A percentile compares a stretch with the other conserved stretches of the same genome.
Conservation (phyloP, 257 asterid genomes). For the Solanum etuberosum region DNA sequence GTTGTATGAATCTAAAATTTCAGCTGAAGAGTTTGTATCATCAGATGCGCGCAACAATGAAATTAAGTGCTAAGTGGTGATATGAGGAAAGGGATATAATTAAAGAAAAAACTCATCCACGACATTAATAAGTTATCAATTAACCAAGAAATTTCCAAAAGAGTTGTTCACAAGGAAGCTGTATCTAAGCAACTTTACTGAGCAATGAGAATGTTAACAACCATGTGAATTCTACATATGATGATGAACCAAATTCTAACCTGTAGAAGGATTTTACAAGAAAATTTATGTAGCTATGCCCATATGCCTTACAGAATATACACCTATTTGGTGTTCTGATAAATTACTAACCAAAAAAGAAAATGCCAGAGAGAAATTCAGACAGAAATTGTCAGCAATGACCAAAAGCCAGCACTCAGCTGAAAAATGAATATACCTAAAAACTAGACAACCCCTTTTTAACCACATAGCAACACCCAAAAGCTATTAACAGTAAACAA, state of each 20-base stretch:
- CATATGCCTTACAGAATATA: slow-evolving; percentile 2
- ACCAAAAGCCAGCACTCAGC: slow-evolving; percentile 3
- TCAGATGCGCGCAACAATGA: too few relatives aligned
- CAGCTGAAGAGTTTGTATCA: too few relatives aligned
- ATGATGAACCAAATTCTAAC: not conserved
- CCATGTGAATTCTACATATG: not conserved
- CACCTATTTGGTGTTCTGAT: slow-evolving; percentile 14
- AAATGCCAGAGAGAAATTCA: slow-evolving; percentile 10
- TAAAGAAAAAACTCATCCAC: not conserved
- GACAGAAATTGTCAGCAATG: slow-evolving; percentile 3
- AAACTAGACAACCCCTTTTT: not conserved
- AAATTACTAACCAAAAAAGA: not conserved
- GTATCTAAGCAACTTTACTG: not conserved
- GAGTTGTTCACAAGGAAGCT: not conserved
- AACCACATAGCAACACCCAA: not conserved
- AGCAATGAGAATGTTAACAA: not conserved
- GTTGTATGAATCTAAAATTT: too few relatives aligned
- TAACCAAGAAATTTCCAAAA: not conserved
- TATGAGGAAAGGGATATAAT: not conserved
- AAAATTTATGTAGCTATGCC: not conserved
- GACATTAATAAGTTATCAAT: not conserved
- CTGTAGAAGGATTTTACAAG: not conserved
- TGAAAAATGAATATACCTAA: not conserved
- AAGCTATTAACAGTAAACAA: not conserved
- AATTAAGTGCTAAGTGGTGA: not conserved